Evolutionary conservation across 164 flowering plant species (phyloP).

Genomic region (Kalanchoe fedtschenkoi): DNA sequence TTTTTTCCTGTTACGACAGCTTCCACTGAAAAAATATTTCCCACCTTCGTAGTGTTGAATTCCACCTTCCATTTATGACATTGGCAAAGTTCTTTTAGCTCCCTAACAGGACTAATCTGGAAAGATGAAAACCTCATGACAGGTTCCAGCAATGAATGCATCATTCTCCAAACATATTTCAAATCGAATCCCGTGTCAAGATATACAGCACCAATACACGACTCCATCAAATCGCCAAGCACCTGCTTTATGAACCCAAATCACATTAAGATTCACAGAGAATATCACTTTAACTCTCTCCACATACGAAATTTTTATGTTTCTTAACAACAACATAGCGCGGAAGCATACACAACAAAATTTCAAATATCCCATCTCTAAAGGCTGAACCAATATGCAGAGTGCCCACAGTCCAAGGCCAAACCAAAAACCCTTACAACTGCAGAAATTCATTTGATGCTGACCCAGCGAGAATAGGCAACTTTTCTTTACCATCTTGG

Average conservation of each 20-base stretch:
- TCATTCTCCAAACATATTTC: slow-evolving; percentile 46
- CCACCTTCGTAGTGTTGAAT: slow-evolving; percentile 25
- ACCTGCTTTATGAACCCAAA: slow-evolving; percentile 38
- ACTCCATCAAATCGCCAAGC: slow-evolving; percentile 92
- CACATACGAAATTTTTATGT: slow-evolving; percentile 3
- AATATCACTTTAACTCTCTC: neutral
- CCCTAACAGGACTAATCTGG: slow-evolving; percentile 62
- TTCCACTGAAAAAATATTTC: slow-evolving; percentile 27
- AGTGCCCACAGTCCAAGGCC: too few species aligned
- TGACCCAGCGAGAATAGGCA: neutral
- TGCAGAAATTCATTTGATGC: neutral
- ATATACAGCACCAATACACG: slow-evolving; percentile 76
- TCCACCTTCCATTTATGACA: slow-evolving; percentile 28
- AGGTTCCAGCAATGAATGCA: slow-evolving; percentile 58
- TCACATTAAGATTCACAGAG: neutral
- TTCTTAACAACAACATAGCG: neutral
- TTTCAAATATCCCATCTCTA: neutral
- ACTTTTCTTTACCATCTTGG: neutral
- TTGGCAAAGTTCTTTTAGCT: slow-evolving; percentile 76
- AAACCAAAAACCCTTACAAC: too few species aligned
- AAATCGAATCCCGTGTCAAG: slow-evolving; percentile 77
- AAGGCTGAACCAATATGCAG: neutral
- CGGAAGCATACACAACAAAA: neutral
- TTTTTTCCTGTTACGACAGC: slow-evolving; percentile 27
- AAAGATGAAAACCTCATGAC: slow-evolving; percentile 37